phyloP scores from a whole-genome alignment of 2,329 filamentous ascomycete genomes.

The Alternaria atra region DNA sequence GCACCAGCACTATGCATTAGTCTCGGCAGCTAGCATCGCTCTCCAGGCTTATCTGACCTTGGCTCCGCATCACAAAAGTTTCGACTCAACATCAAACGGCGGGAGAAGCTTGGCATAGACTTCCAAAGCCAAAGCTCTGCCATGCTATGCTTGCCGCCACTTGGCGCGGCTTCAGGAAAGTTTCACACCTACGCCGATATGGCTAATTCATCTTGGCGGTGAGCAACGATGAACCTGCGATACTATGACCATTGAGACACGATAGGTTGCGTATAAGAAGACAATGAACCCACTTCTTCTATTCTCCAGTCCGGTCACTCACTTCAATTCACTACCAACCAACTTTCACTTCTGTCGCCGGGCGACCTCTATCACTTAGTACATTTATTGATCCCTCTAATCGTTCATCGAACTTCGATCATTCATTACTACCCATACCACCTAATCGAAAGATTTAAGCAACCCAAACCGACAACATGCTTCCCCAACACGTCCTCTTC shows the following conservation, averaged over 20 bases:
- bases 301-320: slow-evolving; percentile 51
- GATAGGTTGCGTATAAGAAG: slow-evolving; percentile 39
- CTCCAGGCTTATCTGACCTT: slow-evolving; percentile 36
- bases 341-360: slow-evolving; percentile 44
- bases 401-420: slow-evolving; percentile 8
- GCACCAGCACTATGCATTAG: slow-evolving; percentile 16
- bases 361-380: slow-evolving; percentile 40
- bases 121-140: slow-evolving; percentile 25
- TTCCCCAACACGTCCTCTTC: slow-evolving; percentile 50
- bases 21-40: slow-evolving; percentile 20
- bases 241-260: slow-evolving; percentile 18
- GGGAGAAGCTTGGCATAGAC: slow-evolving; percentile 37
- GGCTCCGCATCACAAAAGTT: slow-evolving; percentile 48
- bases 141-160: slow-evolving; percentile 37
- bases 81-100: slow-evolving; percentile 45
- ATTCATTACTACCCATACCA: slow-evolving; percentile 9
- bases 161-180: slow-evolving; percentile 52
- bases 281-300: slow-evolving; percentile 33
- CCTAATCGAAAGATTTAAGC: slow-evolving; percentile 28
- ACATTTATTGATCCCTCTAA: slow-evolving; percentile 21
- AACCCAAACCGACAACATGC: slow-evolving; percentile 44
- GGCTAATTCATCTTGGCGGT: slow-evolving; percentile 45
- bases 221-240: slow-evolving; percentile 17
- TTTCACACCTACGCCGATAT: slow-evolving; percentile 49
- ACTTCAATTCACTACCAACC: slow-evolving; percentile 44